Conservation (phyloP, 1,284 basidiomycete species). For the Naganishia cerealis region DNA sequence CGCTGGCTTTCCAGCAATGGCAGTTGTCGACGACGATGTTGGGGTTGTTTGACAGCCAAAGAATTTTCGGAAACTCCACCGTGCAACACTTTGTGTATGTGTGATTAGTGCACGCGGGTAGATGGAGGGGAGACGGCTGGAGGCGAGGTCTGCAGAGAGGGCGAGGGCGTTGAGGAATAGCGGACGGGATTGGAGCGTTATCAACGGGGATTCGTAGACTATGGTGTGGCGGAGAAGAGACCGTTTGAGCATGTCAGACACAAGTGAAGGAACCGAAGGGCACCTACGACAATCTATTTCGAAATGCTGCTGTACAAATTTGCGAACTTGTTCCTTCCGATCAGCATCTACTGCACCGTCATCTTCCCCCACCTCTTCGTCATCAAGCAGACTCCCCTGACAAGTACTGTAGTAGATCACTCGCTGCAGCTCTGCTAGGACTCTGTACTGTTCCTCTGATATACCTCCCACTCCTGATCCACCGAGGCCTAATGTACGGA, state of each 20-base stretch:
- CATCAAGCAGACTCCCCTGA: conserved; percentile 5
- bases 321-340: conserved; percentile 9
- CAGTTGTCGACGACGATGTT: neutral
- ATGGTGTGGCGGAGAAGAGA: neutral
- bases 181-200: conserved; percentile 28
- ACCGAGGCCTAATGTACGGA: neutral
- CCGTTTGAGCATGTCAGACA: neutral
- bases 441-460: conserved; percentile 23
- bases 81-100: neutral
- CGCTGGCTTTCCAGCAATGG: neutral
- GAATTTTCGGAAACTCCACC: conserved; percentile 12
- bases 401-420: conserved; percentile 15
- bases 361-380: neutral
- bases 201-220: conserved; percentile 33
- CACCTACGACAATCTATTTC: conserved; percentile 30
- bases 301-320: conserved; percentile 18
- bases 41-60: neutral
- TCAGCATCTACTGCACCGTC: neutral
- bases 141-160: conserved; percentile 18
- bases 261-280: neutral
- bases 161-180: conserved; percentile 16
- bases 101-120: conserved; percentile 13
- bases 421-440: conserved; percentile 29
- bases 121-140: conserved; percentile 16
- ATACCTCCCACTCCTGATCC: conserved; percentile 7